Percentiles rank a stretch among this genome's conserved stretches.
Conservation (phyloP, 768 basidiomycete species). For the Cyathus striatus region DNA sequence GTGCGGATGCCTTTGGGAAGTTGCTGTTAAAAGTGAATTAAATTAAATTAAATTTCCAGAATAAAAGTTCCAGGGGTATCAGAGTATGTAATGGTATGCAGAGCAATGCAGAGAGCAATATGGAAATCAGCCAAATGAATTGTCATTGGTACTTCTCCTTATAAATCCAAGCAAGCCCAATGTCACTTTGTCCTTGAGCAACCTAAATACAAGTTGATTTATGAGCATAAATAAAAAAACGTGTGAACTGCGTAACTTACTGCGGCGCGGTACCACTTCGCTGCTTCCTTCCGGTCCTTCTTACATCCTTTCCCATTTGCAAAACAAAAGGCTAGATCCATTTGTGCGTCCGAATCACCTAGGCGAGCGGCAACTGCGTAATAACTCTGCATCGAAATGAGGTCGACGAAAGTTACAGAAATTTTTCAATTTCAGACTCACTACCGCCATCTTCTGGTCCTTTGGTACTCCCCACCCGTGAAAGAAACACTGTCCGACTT, state of each 20-base stretch:
- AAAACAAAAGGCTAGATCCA: constrained; percentile 79
- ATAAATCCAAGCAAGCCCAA: constrained; percentile 88
- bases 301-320: constrained; percentile 87
- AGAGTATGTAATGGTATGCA: no score
- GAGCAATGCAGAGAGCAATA: no score
- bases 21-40: no score
- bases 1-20: no score
- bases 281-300: constrained; percentile 82
- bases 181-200: constrained; percentile 70
- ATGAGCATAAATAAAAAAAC: constrained; percentile 1
- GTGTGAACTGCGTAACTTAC: constrained; percentile 38
- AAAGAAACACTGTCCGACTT: constrained; percentile 91
- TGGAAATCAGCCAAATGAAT: no score
- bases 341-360: constrained; percentile 85
- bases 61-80: no score
- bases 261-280: constrained; percentile 88
- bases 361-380: constrained; percentile 79
- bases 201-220: constrained; percentile 19
- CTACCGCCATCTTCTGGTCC: constrained; percentile 87
- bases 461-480: constrained; percentile 88
- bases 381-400: constrained; percentile 53
- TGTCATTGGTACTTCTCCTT: constrained; percentile 76
- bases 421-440: constrained; percentile 28
- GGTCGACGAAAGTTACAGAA: background rate
- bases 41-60: no score